Percentiles rank a stretch among this genome's conserved stretches.
phyloP scores from a whole-genome alignment of 2,329 filamentous ascomycete genomes.

The Incumbomyces delicatus region DNA sequence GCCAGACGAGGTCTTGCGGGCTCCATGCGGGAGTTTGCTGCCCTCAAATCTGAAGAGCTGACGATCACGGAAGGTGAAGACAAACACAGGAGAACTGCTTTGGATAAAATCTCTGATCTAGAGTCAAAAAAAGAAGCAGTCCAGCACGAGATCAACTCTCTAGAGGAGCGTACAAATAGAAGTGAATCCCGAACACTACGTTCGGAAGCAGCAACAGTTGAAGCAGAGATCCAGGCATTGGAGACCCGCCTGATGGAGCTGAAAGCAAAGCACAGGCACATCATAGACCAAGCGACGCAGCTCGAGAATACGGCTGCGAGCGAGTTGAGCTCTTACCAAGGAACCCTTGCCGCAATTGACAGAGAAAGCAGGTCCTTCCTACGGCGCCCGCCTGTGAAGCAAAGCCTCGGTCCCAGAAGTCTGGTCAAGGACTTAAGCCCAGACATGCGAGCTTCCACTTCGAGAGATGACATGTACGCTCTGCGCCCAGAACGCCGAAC shows the following conservation, averaged over 20 bases:
- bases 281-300: conserved; percentile 44
- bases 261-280: conserved; percentile 43
- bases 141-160: conserved; percentile 38
- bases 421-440: neutral
- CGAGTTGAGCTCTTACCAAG: conserved; percentile 49
- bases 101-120: conserved; percentile 44
- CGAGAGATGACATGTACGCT: conserved; percentile 33
- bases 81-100: conserved; percentile 34
- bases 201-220: conserved; percentile 42
- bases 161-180: conserved; percentile 33
- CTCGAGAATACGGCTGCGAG: conserved; percentile 49
- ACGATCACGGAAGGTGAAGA: conserved; percentile 39
- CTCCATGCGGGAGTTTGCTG: conserved; percentile 47
- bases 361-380: conserved; percentile 46
- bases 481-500: conserved; percentile 49
- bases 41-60: conserved; percentile 48
- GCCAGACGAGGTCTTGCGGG: conserved; percentile 48
- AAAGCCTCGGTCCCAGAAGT: conserved; percentile 23
- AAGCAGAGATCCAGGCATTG: conserved; percentile 47
- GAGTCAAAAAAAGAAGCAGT: conserved; percentile 41
- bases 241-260: conserved; percentile 47
- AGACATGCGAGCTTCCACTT: neutral
- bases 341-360: conserved; percentile 46
- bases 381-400: conserved; percentile 33
- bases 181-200: conserved; percentile 38